Conservation (phyloP, 1,284 basidiomycete genomes). For the Meira miltonrushii region DNA sequence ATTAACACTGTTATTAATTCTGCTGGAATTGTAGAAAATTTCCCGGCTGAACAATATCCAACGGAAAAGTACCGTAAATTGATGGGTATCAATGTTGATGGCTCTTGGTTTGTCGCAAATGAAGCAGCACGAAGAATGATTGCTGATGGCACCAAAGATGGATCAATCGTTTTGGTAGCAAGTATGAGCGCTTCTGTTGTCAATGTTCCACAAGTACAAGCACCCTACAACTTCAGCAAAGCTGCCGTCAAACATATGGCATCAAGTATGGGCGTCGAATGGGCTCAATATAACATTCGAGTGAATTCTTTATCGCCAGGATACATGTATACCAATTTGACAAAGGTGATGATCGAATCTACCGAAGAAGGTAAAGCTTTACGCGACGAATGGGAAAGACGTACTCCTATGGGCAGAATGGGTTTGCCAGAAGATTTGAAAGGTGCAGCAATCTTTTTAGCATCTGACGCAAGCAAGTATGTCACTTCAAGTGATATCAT, state of each 20-base stretch:
- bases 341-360: conserved; percentile 49
- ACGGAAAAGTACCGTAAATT: conserved; percentile 58
- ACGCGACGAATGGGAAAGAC: conserved; percentile 70
- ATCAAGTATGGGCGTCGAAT: conserved; percentile 76
- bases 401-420: conserved; percentile 74
- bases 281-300: conserved; percentile 76
- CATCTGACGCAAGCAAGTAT: conserved; percentile 77
- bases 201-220: conserved; percentile 69
- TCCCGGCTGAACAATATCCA: conserved; percentile 72
- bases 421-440: conserved; percentile 56
- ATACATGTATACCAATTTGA: conserved; percentile 69
- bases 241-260: conserved; percentile 82
- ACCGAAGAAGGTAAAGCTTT: conserved; percentile 56
- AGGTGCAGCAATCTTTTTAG: conserved; percentile 73
- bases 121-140: conserved; percentile 70
- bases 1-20: conserved; percentile 60
- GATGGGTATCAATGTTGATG: conserved; percentile 89
- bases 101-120: conserved; percentile 74
- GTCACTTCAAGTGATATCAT: conserved; percentile 78
- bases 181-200: conserved; percentile 81
- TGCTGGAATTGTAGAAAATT: conserved; percentile 83
- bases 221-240: conserved; percentile 85
- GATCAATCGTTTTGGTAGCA: conserved; percentile 79
- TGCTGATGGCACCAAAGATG: conserved; percentile 57
- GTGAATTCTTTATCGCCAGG: conserved; percentile 61